Evolutionary conservation across 805 yeast species (phyloP), one percentile per base, ranked within the genome.

Genomic region (Candida adriatica): DNA sequence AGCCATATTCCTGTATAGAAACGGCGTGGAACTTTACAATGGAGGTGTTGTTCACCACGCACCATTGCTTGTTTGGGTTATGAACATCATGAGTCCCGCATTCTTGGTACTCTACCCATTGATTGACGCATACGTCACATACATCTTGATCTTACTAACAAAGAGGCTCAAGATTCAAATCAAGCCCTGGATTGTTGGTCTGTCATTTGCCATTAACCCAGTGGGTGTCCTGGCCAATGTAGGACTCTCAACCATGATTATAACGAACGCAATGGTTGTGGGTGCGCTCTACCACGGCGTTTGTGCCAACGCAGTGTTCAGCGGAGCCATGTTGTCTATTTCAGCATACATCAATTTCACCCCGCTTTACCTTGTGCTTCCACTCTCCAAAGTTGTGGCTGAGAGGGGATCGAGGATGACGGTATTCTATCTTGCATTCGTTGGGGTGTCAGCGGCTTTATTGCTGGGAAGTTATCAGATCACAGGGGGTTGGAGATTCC

Each of bases 11-110:
- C 65, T 83, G 30, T 57, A 73, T 34, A 53, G 63, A 4, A 69
- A 76, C 45, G 66, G 65, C 14, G 62, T 81, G 30, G 67, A 76
- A 28, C 75, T 86, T 7, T 90, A 86, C 48, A 74, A 74, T 39
- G 96, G 96, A 8, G 94, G 94, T 16, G 75, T 87, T 13, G 79
- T 80, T 21, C 90, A 86, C 55, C 95, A 86, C 45, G 76, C 94
- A 4, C 95, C 96, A 4, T 51, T 87, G 13, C 48, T 90, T 15
- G 66, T 85, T 21, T 58, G 65, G 3, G 37, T 74, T 2, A 64
- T 79, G 49, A 60, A 31, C 10, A 21, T 67, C 8, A 22, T 42
- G 1, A 29, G 35, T 29, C 59, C 65, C 33, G 35, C 28, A 3
- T 21, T 21, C 6, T 16, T 33, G 13, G 37, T 71, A 8, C 20